Conservation (phyloP, 1,139 yeast species). For the Torulaspora globosa region DNA sequence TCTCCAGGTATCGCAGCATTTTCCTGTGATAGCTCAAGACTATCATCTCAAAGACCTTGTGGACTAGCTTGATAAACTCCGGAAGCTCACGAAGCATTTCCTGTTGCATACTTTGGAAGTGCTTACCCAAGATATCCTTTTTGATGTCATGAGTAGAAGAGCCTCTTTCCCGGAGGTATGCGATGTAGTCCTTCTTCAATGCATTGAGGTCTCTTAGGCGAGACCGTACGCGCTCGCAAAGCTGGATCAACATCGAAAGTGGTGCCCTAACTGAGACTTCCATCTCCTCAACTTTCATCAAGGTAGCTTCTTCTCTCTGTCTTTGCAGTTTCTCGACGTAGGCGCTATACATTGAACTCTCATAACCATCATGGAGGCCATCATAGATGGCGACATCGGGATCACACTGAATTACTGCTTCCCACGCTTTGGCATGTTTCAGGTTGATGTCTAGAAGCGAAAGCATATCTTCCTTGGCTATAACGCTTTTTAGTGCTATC, state of each 20-base stretch:
- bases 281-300: constrained; percentile 27
- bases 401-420: constrained; percentile 20
- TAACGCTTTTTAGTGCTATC: constrained; percentile 11
- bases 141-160: constrained; percentile 27
- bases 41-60: constrained; percentile 20
- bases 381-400: constrained; percentile 2
- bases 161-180: constrained; percentile 28
- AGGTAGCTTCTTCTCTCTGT: constrained; percentile 30
- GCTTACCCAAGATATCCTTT: constrained; percentile 31
- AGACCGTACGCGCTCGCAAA: constrained; percentile 25
- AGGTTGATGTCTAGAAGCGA: constrained; percentile 18
- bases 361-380: background rate
- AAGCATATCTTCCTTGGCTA: constrained; percentile 13
- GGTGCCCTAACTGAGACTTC: constrained; percentile 32
- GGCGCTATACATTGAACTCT: constrained; percentile 18
- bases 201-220: constrained; percentile 34
- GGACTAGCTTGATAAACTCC: constrained; percentile 20
- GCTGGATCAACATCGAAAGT: constrained; percentile 23
- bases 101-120: constrained; percentile 32
- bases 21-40: constrained; percentile 26
- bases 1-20: constrained; percentile 32
- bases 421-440: constrained; percentile 24
- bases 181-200: constrained; percentile 35
- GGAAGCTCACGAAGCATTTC: constrained; percentile 37
- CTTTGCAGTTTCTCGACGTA: constrained; percentile 24